Base-by-base conservation (phyloP, 1,284 basidiomycete genomes). In the Irpex sp. region DNA sequence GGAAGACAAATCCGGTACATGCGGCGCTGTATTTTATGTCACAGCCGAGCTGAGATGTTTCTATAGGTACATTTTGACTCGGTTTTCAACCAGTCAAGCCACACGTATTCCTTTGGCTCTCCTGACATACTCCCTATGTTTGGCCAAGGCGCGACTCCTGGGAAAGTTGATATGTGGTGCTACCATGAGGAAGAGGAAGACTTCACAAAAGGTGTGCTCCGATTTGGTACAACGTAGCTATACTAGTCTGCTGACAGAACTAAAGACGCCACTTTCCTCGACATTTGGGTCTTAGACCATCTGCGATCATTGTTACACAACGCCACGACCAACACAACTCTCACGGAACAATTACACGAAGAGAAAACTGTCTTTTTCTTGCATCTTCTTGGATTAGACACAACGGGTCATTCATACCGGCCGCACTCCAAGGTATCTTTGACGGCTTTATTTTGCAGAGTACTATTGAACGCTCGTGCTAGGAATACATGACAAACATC, bases 61-160 rank as follows among this genome's bases (percentile, higher is more conserved):
- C 7, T 51, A 3, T 57, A 90, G 89, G 87, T 92, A 37, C 85
- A 93, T 64, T 96, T 96, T 71, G 94, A 96, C 74, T 95, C 93
- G 1, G 86, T 95, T 2, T 90, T 96, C 73, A 96, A 96, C 69
- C 90, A 89, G 71, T 94, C 92, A 1, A 83, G 81, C 49, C 79
- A 85, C 49, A 92, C 93, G 0, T 96, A 87, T 70, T 89, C 92
- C 0, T 95, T 95, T 67, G 94, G 94, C 2, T 93, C 90, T 2
- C 94, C 94, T 0, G 94, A 96, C 73, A 96, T 96, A 63, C 75
- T 96, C 3, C 93, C 93, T 9, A 96, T 96, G 91, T 96, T 96
- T 70, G 80, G 86, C 15, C 81, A 84, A 5, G 93, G 93, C 13
- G 92, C 92, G 3, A 81, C 80, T 0, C 82, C 84, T 0, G 89